phyloP scores from a whole-genome alignment of 2,329 filamentous ascomycete genomes.

The Coniochaeta sp. region DNA sequence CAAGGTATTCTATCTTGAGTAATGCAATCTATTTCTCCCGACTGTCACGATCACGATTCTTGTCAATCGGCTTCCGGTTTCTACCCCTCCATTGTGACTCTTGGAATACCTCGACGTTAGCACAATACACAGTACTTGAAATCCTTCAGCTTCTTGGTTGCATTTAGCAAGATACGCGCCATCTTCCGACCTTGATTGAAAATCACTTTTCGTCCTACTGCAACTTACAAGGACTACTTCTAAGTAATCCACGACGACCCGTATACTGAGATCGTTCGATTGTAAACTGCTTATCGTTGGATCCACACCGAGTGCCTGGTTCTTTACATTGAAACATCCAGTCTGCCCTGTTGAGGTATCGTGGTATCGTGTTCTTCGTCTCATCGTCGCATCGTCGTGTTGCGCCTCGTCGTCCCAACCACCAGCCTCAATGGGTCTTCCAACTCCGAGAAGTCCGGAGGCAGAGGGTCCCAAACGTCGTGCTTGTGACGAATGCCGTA shows the following conservation, averaged over 20 bases:
- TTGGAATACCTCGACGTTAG: not conserved
- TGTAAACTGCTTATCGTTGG: not conserved
- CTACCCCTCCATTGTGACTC: not conserved
- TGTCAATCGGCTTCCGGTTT: not conserved
- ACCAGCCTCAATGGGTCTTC: not conserved
- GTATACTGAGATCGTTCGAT: not conserved
- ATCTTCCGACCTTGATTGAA: not conserved
- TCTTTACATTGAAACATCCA: not conserved
- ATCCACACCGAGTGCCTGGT: not conserved
- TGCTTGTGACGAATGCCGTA: conserved; percentile 63
- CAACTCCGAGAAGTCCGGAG: not conserved
- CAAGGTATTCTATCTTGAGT: not conserved
- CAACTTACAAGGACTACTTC: too few relatives aligned
- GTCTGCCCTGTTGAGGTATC: not conserved
- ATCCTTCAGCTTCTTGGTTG: not conserved
- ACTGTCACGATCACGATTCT: not conserved
- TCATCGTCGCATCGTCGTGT: not conserved
- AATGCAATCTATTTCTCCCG: not conserved
- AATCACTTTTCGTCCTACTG: not conserved
- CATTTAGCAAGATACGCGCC: not conserved
- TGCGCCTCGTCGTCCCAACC: not conserved
- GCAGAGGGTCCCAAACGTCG: conserved; percentile 38
- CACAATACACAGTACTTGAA: not conserved
- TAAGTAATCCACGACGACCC: not conserved
- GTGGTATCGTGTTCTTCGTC: not conserved